phyloP scores from a whole-genome alignment of 2,329 filamentous ascomycete species.

The Simplicillium sp. region DNA sequence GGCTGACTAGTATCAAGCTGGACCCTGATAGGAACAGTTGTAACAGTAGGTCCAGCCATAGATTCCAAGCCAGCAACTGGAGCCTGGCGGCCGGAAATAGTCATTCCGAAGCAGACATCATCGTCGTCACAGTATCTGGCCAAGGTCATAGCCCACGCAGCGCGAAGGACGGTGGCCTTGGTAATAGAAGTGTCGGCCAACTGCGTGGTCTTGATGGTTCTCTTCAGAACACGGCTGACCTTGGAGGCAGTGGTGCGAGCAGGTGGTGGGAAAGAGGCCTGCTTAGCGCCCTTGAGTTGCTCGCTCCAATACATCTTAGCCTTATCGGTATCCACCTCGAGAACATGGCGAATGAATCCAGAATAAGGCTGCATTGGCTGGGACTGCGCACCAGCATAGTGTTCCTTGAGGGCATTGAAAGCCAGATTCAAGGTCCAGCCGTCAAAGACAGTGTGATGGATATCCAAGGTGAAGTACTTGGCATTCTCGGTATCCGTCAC shows the following conservation, averaged over 20 bases:
- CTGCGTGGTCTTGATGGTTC: too few relatives aligned
- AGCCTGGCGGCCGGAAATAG: conserved; percentile 39
- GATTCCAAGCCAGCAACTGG: conserved; percentile 31
- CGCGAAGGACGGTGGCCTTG: conserved; percentile 38
- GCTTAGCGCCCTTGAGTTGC: conserved; percentile 24
- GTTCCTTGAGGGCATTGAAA: conserved; percentile 1
- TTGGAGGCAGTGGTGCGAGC: conserved; percentile 24
- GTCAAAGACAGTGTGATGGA: conserved; percentile 8
- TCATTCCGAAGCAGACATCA: conserved; percentile 47
- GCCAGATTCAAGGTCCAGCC: conserved; percentile 8
- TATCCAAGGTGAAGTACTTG: conserved; percentile 1
- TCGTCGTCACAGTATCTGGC: conserved; percentile 33
- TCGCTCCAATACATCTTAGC: conserved; percentile 25
- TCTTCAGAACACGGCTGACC: conserved; percentile 13
- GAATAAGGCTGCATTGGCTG: conserved; percentile 21
- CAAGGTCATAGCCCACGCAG: conserved; percentile 42
- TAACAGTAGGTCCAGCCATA: conserved; percentile 45
- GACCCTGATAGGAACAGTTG: conserved; percentile 41
- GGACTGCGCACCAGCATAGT: conserved; percentile 10
- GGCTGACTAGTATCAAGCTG: conserved; percentile 24
- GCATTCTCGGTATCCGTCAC: conserved; percentile 15
- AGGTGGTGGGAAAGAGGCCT: conserved; percentile 29
- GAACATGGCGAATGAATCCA: conserved; percentile 30
- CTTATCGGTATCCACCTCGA: conserved; percentile 15
- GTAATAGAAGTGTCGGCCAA: conserved; percentile 20